phyloP scores from a whole-genome alignment of 2,329 filamentous ascomycete species.

The Gyromitra esculenta region DNA sequence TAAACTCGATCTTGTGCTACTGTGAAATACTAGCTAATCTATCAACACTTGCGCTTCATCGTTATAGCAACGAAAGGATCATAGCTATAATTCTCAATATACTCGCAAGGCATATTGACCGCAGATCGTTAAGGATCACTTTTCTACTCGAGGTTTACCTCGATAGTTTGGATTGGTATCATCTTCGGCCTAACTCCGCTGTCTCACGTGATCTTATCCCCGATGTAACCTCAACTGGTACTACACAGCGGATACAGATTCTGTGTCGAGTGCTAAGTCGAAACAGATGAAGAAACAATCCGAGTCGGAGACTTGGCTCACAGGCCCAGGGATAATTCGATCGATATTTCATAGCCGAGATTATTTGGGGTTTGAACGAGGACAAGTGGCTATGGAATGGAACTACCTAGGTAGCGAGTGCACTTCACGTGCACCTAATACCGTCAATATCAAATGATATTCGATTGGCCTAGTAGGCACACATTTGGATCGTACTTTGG shows the following conservation, averaged over 20 bases:
- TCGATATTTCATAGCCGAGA: neutral
- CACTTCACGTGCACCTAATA: neutral
- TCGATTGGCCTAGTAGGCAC: too few species aligned
- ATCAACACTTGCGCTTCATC: neutral
- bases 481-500: too few species aligned
- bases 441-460: neutral
- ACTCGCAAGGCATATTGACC: neutral
- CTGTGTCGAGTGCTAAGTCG: neutral
- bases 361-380: neutral
- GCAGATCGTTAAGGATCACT: neutral
- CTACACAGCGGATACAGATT: constrained; percentile 14
- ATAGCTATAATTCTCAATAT: neutral
- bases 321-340: neutral
- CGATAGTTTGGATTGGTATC: constrained; percentile 3
- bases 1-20: neutral
- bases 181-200: constrained; percentile 9
- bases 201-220: constrained; percentile 19
- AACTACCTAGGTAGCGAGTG: neutral
- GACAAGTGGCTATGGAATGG: neutral
- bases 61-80: neutral
- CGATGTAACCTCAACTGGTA: constrained; percentile 5
- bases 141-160: constrained; percentile 5
- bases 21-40: neutral
- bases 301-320: neutral
- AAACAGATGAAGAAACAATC: neutral